A percentile compares a stretch with the other conserved stretches of the same genome.
Evolutionary conservation across 805 yeast genomes (phyloP).

Genomic region (Wickerhamomyces strasburgensis): DNA sequence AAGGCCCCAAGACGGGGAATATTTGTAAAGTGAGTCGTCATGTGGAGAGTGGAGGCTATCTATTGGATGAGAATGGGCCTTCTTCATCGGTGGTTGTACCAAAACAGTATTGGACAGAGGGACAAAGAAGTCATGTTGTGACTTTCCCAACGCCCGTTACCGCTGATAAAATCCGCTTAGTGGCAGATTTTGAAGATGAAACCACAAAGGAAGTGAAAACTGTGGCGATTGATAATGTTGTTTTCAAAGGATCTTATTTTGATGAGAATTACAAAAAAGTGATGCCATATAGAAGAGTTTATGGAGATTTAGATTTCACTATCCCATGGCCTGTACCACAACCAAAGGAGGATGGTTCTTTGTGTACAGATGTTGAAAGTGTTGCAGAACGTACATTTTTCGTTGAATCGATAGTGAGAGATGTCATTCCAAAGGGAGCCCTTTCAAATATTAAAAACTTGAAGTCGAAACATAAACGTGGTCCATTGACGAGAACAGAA

Average conservation of each 20-base stretch:
- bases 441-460: constrained; percentile 71
- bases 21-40: constrained; percentile 62
- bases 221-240: constrained; percentile 74
- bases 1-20: constrained; percentile 71
- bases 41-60: constrained; percentile 55
- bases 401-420: constrained; percentile 58
- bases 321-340: constrained; percentile 91
- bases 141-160: constrained; percentile 64
- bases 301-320: constrained; percentile 59
- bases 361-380: constrained; percentile 50
- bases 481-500: constrained; percentile 56
- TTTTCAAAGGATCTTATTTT: constrained; percentile 62
- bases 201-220: constrained; percentile 54
- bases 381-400: constrained; percentile 72
- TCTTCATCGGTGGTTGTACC: constrained; percentile 64
- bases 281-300: constrained; percentile 75
- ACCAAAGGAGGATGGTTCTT: constrained; percentile 45
- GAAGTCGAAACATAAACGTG: constrained; percentile 61
- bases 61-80: constrained; percentile 65
- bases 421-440: constrained; percentile 68
- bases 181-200: constrained; percentile 69
- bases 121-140: constrained; percentile 66
- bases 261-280: constrained; percentile 68
- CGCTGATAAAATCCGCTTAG: constrained; percentile 60
- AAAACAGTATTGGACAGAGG: constrained; percentile 63